Base-by-base conservation (phyloP, 179 eudicot species). In the Beta lomatogona region DNA sequence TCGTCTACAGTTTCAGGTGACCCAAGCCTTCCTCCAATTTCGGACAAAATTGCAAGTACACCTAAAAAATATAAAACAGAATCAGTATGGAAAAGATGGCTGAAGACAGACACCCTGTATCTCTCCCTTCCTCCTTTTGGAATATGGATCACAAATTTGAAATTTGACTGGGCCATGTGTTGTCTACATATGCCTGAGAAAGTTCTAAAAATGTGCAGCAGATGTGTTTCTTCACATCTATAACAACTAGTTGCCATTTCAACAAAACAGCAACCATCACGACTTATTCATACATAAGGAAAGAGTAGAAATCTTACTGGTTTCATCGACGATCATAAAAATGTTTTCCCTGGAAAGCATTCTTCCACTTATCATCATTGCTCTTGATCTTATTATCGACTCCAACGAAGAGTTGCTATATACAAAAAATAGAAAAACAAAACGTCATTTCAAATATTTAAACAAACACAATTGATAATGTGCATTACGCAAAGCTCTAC, bases 281-380 rank as follows among this genome's bases (percentile, higher is more conserved):
- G 18, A 52, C n/a, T 63, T 67, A 73, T 36, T 36, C 41, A 31
- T 54, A 41, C 9, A 64, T 22, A 18, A 41, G 11, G 67, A 59
- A 6, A 60, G 77, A 15, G 66, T 60, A 77, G 16, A 45, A 66
- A 77, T 79, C 95, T 86, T 83, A 95, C 98, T 83, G 71, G 83
- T 81, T 86, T 90, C 94, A 79, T 90, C 91, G 63, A 88, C 77
- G 54, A 84, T 88, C 71, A 57, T 67, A 81, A 82, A 91, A 65
- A 77, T 84, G 79, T 86, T 89, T 77, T 90, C 98, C 80, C 81
- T 89, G 74, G 97, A 92, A 84, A 95, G 84, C 86, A 95, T 88
- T 86, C 99, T 88, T 86, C 99, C 99, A 82, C 90, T 73, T 82
- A 94, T 95, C 93, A 86, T 86, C 93, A 95, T 82, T 57, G 98